Conservation (phyloP, 768 basidiomycete species). For the Obba rivulosa region DNA sequence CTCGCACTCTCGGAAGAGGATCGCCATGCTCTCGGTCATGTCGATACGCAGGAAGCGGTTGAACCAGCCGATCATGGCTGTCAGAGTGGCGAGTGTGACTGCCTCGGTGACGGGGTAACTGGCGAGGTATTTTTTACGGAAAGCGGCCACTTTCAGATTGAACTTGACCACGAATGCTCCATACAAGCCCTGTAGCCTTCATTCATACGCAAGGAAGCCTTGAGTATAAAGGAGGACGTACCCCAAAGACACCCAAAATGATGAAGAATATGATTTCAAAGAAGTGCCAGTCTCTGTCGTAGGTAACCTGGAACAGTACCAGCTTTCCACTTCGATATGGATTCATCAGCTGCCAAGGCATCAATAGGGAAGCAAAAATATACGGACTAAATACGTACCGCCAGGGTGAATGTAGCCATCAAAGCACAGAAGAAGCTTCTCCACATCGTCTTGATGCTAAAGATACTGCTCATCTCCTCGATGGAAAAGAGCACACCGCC, state of each 20-base stretch:
- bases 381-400: constrained; percentile 48
- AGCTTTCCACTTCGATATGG: constrained; percentile 97
- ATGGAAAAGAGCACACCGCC: constrained; percentile 97
- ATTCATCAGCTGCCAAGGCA: constrained; percentile 54
- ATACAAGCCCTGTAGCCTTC: constrained; percentile 72
- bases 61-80: constrained; percentile 88
- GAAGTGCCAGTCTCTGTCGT: constrained; percentile 97
- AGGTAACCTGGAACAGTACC: constrained; percentile 96
- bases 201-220: background rate
- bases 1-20: constrained; percentile 94
- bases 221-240: constrained; percentile 34
- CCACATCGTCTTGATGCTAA: constrained; percentile 99
- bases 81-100: constrained; percentile 77
- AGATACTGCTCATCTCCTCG: constrained; percentile 99
- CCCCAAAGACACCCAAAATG: constrained; percentile 93
- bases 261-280: constrained; percentile 98
- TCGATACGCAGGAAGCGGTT: constrained; percentile 94
- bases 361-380: no score
- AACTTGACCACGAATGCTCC: constrained; percentile 97
- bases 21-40: constrained; percentile 95
- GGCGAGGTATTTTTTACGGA: constrained; percentile 85
- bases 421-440: constrained; percentile 95
- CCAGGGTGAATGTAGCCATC: constrained; percentile 92
- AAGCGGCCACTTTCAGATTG: constrained; percentile 91
- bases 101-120: constrained; percentile 87